Base-by-base conservation (phyloP, 2,329 filamentous ascomycete species). In the Huntiella moniliformis region DNA sequence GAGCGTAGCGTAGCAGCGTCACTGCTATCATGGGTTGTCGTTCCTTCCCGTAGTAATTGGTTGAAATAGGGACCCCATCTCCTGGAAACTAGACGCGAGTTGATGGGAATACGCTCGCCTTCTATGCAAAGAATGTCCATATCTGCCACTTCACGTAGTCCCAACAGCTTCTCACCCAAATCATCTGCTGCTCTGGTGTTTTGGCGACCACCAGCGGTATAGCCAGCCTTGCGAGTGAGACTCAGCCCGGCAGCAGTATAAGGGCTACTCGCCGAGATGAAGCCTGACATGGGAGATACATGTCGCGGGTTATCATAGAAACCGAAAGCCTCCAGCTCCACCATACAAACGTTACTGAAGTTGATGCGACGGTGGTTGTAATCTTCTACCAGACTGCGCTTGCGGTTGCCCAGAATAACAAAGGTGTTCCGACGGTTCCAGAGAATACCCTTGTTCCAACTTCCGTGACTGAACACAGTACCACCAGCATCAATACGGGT, bases 281-380 rank as follows among this genome's bases (percentile, higher is more conserved):
- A 95, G 7, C 78, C 81, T 1, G 86, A 92, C 54, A 84, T 77
- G 1, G 88, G 82, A 4, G 74, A 67, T 1, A 71, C 75, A 58
- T 79, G 82, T 52, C 87, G 76, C 8, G 91, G 87, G 58, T 96
- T 98, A 58, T 96, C 88, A 59, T 95, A 96, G 38, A 98, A 77
- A 1, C 91, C 91, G 64, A 96, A 98, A 0, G 91, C 87, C 58
- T 98, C 91, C 8, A 98, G 68, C 61, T 98, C 91, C 6, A 98
- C 88, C 70, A 96, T 82, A 60, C 91, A 96, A 22, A 96, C 77
- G 57, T 98, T 92, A 7, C 82, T 83, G 59, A 96, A 98, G 61
- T 98, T 98, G 62, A 98, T 92, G 18, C 91, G 80, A 8, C 91
- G 81, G 57, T 96, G 91, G 58, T 96, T 96, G 62, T 98, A 98